Conservation (phyloP, 2,329 filamentous ascomycete species). For the Venturia nashicola region DNA sequence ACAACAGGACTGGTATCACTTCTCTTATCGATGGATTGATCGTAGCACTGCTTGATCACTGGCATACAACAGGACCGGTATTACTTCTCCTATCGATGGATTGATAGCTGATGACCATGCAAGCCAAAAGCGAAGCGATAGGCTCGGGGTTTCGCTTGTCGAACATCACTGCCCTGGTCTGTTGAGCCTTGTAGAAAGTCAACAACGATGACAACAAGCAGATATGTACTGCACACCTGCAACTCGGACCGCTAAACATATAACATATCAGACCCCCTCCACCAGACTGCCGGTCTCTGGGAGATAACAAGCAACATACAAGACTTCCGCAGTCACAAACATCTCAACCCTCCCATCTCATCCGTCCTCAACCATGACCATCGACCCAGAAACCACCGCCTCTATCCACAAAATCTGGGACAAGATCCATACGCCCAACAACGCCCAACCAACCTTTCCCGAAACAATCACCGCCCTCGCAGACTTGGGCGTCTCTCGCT, state of each 20-base stretch:
- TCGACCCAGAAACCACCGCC: conserved; percentile 61
- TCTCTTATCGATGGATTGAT: too few relatives aligned
- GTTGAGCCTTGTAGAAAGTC: not conserved
- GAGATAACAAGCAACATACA: not conserved
- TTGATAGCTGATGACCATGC: too few relatives aligned
- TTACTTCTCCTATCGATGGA: too few relatives aligned
- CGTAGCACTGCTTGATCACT: not conserved
- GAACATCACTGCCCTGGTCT: not conserved
- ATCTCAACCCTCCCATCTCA: not conserved
- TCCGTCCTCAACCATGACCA: not conserved
- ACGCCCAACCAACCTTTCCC: conserved; percentile 1
- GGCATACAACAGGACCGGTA: too few relatives aligned
- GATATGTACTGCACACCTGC: not conserved
- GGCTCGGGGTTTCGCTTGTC: not conserved
- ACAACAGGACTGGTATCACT: too few relatives aligned
- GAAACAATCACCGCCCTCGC: not conserved
- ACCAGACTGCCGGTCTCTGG: not conserved
- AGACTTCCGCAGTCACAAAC: not conserved
- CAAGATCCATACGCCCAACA: not conserved
- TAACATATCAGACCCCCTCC: too few relatives aligned
- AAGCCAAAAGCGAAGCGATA: not conserved
- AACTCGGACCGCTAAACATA: too few relatives aligned
- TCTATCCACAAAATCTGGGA: conserved; percentile 52
- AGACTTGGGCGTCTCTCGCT: conserved; percentile 1
- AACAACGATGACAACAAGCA: not conserved